Percentiles rank a stretch among this genome's conserved stretches.
Evolutionary conservation across 768 basidiomycete genomes (phyloP).

Genomic region (Strobilomyces confusus): DNA sequence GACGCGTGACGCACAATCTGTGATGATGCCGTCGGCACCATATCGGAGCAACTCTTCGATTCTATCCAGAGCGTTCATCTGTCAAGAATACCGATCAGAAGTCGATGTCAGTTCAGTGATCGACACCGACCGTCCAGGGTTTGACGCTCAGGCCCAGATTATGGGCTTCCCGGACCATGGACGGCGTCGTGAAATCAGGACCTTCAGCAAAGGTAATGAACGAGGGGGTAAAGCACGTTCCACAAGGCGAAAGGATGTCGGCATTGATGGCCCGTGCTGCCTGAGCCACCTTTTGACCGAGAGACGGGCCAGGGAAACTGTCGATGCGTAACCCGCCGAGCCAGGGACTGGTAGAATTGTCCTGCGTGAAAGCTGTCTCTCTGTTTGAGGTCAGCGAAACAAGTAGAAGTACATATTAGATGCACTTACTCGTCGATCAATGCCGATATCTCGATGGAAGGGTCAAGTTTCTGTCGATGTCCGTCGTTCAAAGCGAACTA

Average conservation of each 20-base stretch:
- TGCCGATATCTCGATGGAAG: constrained; percentile 55
- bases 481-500: not conserved
- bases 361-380: constrained; percentile 37
- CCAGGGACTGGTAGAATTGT: constrained; percentile 56
- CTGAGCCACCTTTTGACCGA: constrained; percentile 57
- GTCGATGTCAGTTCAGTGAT: not conserved
- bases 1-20: constrained; percentile 50
- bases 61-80: constrained; percentile 62
- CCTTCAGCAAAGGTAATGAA: constrained; percentile 42
- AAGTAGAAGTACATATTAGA: not conserved
- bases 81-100: not conserved
- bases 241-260: constrained; percentile 62
- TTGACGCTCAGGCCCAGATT: constrained; percentile 57
- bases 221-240: constrained; percentile 36
- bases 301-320: constrained; percentile 57
- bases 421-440: constrained; percentile 58
- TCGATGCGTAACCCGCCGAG: constrained; percentile 62
- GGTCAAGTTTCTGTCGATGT: constrained; percentile 47
- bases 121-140: constrained; percentile 64
- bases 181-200: constrained; percentile 58
- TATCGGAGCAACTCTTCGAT: constrained; percentile 56
- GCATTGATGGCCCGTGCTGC: constrained; percentile 65
- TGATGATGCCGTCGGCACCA: constrained; percentile 74
- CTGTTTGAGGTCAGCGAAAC: constrained; percentile 23
- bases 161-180: constrained; percentile 68